Evolutionary conservation across 768 basidiomycete species (phyloP).

Genomic region (Leucosporidium scottii): DNA sequence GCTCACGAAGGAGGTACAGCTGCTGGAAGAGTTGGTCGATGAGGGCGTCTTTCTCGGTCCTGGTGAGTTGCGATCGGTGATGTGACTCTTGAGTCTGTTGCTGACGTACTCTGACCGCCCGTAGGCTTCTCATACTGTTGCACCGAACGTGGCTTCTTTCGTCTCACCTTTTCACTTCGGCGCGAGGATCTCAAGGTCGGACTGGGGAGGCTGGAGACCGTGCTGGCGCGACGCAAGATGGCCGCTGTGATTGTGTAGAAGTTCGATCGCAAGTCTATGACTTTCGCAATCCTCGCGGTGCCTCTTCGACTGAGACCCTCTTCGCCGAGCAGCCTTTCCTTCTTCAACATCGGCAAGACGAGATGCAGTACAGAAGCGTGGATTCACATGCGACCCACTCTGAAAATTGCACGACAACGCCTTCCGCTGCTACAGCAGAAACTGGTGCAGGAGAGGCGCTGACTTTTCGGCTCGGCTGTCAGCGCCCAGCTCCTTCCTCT

Average conservation of each 20-base stretch:
- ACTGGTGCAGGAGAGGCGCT: no score
- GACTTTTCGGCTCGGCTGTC: slow-evolving; percentile 59
- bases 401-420: no score
- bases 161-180: not conserved
- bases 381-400: no score
- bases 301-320: no score
- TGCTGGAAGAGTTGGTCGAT: not conserved
- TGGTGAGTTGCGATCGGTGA: not conserved
- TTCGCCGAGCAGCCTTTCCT: no score
- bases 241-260: no score
- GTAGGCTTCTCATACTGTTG: not conserved
- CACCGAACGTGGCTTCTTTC: not conserved
- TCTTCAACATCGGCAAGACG: no score
- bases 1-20: not conserved
- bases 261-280: no score
- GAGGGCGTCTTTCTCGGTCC: slow-evolving; percentile 2
- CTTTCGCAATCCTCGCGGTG: no score
- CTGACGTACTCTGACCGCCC: not conserved
- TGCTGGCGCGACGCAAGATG: not conserved
- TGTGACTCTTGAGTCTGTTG: not conserved
- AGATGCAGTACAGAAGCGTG: no score
- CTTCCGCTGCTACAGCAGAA: no score
- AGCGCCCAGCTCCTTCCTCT: no score
- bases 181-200: not conserved
- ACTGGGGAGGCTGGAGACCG: not conserved